Conservation (phyloP, 306 rosid genomes). For the Cyamopsis tetragonoloba region DNA sequence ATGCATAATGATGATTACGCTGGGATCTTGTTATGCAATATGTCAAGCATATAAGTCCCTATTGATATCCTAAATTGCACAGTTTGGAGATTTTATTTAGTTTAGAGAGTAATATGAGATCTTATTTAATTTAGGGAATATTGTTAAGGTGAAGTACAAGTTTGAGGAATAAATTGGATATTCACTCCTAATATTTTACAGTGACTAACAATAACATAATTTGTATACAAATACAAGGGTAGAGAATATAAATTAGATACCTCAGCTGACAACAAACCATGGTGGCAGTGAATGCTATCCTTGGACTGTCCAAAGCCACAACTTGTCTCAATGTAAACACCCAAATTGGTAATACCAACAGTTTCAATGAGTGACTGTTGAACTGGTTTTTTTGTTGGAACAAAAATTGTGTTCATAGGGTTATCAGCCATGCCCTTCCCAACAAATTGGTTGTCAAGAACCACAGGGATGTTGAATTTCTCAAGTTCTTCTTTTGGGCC, state of each 20-base stretch:
- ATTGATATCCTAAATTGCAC: too few species aligned
- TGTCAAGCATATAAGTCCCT: too few species aligned
- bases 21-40: neutral
- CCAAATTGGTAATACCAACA: slow-evolving; percentile 74
- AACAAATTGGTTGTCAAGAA: slow-evolving; percentile 56
- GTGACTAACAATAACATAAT: neutral
- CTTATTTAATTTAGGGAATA: too few species aligned
- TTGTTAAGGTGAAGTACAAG: too few species aligned
- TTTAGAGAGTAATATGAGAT: too few species aligned
- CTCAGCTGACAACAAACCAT: slow-evolving; percentile 87
- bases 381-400: slow-evolving; percentile 51
- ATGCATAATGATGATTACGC: neutral
- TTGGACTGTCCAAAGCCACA: slow-evolving; percentile 71
- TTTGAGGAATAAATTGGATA: too few species aligned
- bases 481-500: slow-evolving; percentile 65
- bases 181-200: too few species aligned
- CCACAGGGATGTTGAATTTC: slow-evolving; percentile 56
- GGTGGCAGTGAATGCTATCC: slow-evolving; percentile 79
- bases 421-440: slow-evolving; percentile 88
- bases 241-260: slow-evolving; percentile 36
- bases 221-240: too few species aligned
- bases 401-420: slow-evolving; percentile 79
- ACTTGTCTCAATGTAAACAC: slow-evolving; percentile 80
- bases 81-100: too few species aligned
- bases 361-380: slow-evolving; percentile 66